Conservation (phyloP, 1,284 basidiomycete species). For the Sutorius eximius region DNA sequence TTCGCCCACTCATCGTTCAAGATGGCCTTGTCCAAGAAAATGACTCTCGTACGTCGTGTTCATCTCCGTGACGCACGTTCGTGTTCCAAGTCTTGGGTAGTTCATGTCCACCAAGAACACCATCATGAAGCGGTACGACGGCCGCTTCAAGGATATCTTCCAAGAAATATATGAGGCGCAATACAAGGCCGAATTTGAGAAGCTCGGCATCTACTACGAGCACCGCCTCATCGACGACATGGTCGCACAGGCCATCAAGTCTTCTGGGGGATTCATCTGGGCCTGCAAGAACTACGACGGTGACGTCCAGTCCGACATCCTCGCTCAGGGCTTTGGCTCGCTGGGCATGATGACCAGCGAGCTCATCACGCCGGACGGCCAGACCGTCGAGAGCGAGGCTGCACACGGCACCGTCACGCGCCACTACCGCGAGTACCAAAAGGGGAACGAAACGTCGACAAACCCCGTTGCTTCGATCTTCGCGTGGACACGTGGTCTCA, state of each 20-base stretch:
- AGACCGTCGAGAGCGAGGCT: slow-evolving; percentile 89
- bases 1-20: slow-evolving; percentile 99
- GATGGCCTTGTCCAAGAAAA: slow-evolving; percentile 95
- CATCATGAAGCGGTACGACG: slow-evolving; percentile 95
- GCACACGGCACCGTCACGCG: slow-evolving; percentile 96
- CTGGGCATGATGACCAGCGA: slow-evolving; percentile 99
- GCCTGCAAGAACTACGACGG: slow-evolving; percentile 98
- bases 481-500: slow-evolving; percentile 95
- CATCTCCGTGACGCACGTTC: slow-evolving; percentile 3
- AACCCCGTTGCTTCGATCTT: slow-evolving; percentile 99
- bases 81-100: slow-evolving; percentile 33
- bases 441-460: slow-evolving; percentile 93
- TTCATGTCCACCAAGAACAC: slow-evolving; percentile 99
- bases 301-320: slow-evolving; percentile 90
- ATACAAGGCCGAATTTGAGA: slow-evolving; percentile 85
- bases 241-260: slow-evolving; percentile 98
- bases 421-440: slow-evolving; percentile 97
- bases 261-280: slow-evolving; percentile 96
- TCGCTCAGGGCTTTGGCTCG: slow-evolving; percentile 92
- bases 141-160: slow-evolving; percentile 99
- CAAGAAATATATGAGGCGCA: slow-evolving; percentile 87
- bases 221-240: slow-evolving; percentile 93
- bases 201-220: slow-evolving; percentile 91
- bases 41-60: slow-evolving; percentile 67
- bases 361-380: slow-evolving; percentile 93